Conservation (phyloP, 139 green algal genomes). For the Pleodorina starrii region DNA sequence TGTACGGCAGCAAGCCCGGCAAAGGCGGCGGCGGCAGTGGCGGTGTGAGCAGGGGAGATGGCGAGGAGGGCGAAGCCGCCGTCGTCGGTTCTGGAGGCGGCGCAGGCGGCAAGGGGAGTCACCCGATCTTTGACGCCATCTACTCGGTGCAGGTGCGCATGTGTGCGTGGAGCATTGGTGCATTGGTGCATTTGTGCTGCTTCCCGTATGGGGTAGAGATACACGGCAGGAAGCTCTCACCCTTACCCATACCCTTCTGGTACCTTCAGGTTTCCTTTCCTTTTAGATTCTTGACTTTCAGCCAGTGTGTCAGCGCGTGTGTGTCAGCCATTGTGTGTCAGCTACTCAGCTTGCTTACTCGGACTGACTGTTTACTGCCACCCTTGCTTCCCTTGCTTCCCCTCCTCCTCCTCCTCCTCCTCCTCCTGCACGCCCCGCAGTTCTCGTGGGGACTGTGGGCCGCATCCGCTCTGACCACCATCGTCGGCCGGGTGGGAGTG, state of each 20-base stretch:
- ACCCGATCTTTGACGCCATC: neutral
- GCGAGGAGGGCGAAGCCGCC: neutral
- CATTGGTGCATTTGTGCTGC: no score
- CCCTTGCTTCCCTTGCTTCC: neutral
- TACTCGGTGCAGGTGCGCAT: constrained; percentile 17
- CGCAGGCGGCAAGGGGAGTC: neutral
- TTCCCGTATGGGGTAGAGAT: no score
- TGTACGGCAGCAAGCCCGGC: constrained; percentile 25
- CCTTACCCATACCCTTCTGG: no score
- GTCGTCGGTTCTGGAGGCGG: neutral
- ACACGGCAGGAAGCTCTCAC: no score
- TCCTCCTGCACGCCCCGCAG: neutral
- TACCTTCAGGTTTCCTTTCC: no score
- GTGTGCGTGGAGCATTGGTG: no score
- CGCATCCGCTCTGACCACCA: constrained; percentile 34
- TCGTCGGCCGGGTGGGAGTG: constrained; percentile 49
- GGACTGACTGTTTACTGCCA: neutral
- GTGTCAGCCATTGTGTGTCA: no score
- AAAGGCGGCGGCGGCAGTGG: neutral
- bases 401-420: neutral
- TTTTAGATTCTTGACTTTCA: no score
- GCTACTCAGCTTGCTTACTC: no score
- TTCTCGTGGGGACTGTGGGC: constrained; percentile 36
- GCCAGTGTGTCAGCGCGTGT: no score
- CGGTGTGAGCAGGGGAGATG: no score